Evolutionary conservation across 495 filamentous ascomycete genomes (phyloP).

Genomic region (Lepidopterella palustris): DNA sequence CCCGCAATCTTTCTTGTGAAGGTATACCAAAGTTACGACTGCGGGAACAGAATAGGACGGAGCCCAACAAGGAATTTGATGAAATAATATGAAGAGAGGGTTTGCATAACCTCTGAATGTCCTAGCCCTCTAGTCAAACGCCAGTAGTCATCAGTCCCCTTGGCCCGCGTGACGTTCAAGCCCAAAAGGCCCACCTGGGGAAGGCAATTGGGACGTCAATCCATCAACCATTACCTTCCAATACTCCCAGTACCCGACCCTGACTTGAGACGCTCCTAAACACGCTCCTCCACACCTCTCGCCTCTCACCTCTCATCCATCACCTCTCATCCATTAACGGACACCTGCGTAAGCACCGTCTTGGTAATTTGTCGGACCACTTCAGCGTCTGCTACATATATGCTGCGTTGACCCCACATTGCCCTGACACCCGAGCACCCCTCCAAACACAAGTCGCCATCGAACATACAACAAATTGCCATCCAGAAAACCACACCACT

Average conservation of each 20-base stretch:
- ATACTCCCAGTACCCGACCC: neutral
- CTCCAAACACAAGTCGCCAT: neutral
- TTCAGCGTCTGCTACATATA: slow-evolving; percentile 15
- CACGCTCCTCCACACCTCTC: too few species aligned
- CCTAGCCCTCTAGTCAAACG: too few species aligned
- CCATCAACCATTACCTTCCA: neutral
- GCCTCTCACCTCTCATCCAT: too few species aligned
- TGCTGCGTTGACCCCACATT: slow-evolving; percentile 22
- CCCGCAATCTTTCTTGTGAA: neutral
- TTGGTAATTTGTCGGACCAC: slow-evolving; percentile 15
- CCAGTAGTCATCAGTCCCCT: too few species aligned
- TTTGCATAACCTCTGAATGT: too few species aligned
- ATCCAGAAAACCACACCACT: neutral
- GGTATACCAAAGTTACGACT: neutral
- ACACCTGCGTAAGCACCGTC: neutral
- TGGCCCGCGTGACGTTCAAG: slow-evolving; percentile 24
- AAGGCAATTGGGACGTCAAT: neutral
- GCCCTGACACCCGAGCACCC: neutral
- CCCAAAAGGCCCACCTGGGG: neutral
- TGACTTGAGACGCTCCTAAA: too few species aligned
- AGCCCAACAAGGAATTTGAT: neutral
- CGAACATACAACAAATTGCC: neutral
- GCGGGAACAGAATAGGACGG: neutral
- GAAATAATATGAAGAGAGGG: neutral
- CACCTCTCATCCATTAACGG: too few species aligned